Conservation (phyloP, 1,284 basidiomycete species). For the Clitocybe nebularis region DNA sequence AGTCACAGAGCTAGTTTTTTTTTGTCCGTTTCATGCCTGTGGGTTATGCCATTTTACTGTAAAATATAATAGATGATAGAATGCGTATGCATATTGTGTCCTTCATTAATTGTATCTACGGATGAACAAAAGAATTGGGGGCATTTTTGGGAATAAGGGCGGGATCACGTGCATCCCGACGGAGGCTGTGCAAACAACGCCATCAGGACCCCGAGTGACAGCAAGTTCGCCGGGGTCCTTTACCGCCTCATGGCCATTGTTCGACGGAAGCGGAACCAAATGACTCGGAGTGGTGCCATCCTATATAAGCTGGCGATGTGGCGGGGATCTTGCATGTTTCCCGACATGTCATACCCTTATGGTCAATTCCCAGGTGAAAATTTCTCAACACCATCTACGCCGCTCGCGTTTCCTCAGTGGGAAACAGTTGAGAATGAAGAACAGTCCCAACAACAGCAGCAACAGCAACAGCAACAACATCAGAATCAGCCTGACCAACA, state of each 20-base stretch:
- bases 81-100: not conserved
- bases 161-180: slow-evolving; percentile 24
- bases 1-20: not conserved
- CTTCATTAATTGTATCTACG: too few species aligned
- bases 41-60: not conserved
- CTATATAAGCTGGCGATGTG: slow-evolving; percentile 19
- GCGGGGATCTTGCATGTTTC: slow-evolving; percentile 7
- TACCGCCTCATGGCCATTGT: slow-evolving; percentile 25
- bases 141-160: slow-evolving; percentile 2
- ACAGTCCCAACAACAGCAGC: slow-evolving; percentile 18
- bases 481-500: slow-evolving; percentile 15
- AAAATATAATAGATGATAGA: not conserved
- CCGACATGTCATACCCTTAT: slow-evolving; percentile 25
- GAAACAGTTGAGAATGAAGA: slow-evolving; percentile 24
- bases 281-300: slow-evolving; percentile 23
- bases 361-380: slow-evolving; percentile 21
- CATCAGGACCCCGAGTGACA: slow-evolving; percentile 18
- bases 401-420: slow-evolving; percentile 25
- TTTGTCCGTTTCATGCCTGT: slow-evolving; percentile 2
- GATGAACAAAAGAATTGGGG: slow-evolving; percentile 5
- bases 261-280: slow-evolving; percentile 20
- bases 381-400: slow-evolving; percentile 19
- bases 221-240: slow-evolving; percentile 16
- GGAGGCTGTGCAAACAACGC: slow-evolving; percentile 22
- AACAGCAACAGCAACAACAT: slow-evolving; percentile 16